Conservation (phyloP, 257 asterid species). For the Lithospermum erythrorhizon region DNA sequence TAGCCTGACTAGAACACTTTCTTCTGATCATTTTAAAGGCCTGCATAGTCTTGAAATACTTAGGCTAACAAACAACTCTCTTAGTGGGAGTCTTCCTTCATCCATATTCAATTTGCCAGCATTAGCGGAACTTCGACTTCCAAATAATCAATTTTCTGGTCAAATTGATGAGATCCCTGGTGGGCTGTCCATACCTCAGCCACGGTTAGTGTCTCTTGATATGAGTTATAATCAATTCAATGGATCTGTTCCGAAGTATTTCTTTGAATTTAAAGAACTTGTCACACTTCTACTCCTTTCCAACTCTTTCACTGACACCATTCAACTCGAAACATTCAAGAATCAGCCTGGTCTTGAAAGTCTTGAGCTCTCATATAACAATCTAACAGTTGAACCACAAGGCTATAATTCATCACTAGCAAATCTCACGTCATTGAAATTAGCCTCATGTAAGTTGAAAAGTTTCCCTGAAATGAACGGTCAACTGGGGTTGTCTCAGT, state of each 20-base stretch:
- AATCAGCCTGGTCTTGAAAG: slow-evolving; percentile 23
- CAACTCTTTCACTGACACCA: slow-evolving; percentile 19
- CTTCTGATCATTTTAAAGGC: slow-evolving; percentile 12
- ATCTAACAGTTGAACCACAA: slow-evolving; percentile 21
- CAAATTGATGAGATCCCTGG: slow-evolving; percentile 1
- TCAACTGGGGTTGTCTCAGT: slow-evolving; percentile 5
- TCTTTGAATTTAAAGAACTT: slow-evolving; percentile 14
- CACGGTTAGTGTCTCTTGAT: slow-evolving; percentile 4
- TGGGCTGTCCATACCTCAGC: slow-evolving; percentile 6
- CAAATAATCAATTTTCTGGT: slow-evolving; percentile 13
- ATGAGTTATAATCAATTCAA: slow-evolving; percentile 16
- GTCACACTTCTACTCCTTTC: slow-evolving; percentile 20
- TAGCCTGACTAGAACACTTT: slow-evolving; percentile 7
- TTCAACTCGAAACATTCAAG: slow-evolving; percentile 8
- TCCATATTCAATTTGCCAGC: slow-evolving; percentile 15
- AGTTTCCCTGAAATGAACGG: slow-evolving; percentile 26
- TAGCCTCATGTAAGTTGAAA: slow-evolving; percentile 44
- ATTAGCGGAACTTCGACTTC: background rate
- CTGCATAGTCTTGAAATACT: background rate
- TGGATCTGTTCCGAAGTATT: slow-evolving; percentile 22
- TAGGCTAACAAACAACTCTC: slow-evolving; percentile 1
- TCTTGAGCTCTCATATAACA: slow-evolving; percentile 49
- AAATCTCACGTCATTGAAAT: slow-evolving; percentile 18
- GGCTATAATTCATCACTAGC: slow-evolving; percentile 9
- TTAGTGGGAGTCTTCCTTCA: slow-evolving; percentile 12